Evolutionary conservation across 441 rosid genomes (phyloP).

Genomic region (Adansonia madagascariensis): DNA sequence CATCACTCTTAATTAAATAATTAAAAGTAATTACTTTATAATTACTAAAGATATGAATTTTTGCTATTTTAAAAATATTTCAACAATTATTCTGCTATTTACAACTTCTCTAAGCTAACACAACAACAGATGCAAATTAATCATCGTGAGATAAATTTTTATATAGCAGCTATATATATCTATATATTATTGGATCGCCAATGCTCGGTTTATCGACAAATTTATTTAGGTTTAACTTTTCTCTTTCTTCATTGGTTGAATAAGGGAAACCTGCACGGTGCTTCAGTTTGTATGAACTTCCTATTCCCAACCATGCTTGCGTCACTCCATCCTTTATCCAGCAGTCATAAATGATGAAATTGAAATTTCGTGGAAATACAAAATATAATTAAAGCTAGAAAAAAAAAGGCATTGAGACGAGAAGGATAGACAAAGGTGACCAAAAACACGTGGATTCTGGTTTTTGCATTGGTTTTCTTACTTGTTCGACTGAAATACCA

Average conservation of each 20-base stretch:
- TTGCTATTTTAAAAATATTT: too few relatives aligned
- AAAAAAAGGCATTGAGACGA: neutral
- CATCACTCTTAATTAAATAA: too few relatives aligned
- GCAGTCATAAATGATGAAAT: conserved; percentile 17
- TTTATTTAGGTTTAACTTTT: neutral
- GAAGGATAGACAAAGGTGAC: neutral
- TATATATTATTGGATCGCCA: neutral
- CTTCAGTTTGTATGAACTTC: neutral
- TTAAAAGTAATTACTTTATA: too few relatives aligned
- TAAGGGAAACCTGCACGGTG: neutral
- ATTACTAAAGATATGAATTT: too few relatives aligned
- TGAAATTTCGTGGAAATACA: neutral
- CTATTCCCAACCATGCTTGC: neutral
- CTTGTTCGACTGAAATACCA: conserved; percentile 36
- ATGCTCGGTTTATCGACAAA: neutral
- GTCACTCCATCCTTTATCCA: neutral
- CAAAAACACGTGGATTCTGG: conserved; percentile 54
- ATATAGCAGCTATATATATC: neutral
- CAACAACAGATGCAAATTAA: neutral
- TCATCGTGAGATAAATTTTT: neutral
- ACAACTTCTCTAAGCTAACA: neutral
- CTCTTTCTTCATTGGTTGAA: neutral
- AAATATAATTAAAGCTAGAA: neutral
- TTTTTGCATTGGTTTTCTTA: conserved; percentile 45
- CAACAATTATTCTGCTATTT: neutral